These are phyloP conservation scores for Capsicum baccatum DNA, from an alignment of 257 asterid species.

Conservation along the genomic window DNA sequence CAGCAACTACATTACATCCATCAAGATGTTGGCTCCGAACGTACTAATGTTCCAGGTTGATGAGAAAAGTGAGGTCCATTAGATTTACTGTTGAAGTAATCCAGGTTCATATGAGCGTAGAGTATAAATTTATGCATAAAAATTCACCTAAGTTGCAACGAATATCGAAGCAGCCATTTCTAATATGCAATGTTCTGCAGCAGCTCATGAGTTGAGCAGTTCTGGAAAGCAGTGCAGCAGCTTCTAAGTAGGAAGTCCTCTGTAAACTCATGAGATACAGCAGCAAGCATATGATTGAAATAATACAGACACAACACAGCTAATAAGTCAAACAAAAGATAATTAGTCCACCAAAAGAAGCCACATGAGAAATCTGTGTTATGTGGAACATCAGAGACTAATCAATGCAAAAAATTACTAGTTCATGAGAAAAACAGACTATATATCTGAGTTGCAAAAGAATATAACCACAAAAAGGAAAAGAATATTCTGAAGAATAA, in stretches of 20 bases:
- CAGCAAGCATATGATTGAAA: not conserved
- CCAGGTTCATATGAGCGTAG: not conserved
- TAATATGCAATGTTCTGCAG: not conserved
- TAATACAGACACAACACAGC: not conserved
- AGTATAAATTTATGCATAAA: too few species aligned
- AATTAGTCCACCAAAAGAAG: not conserved
- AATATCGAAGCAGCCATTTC: not conserved
- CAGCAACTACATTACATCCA: not conserved
- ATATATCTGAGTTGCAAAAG: conserved; percentile 8
- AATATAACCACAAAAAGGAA: conserved; percentile 13
- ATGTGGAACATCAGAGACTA: not conserved
- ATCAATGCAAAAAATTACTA: not conserved
- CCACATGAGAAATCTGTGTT: not conserved
- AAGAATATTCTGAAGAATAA: conserved; percentile 14
- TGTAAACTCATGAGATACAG: too few species aligned
- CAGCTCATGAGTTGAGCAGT: not conserved
- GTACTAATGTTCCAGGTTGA: not conserved
- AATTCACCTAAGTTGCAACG: not conserved
- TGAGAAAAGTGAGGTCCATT: not conserved
- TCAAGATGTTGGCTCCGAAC: not conserved
- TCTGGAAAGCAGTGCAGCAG: too few species aligned
- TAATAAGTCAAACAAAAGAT: not conserved
- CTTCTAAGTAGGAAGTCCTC: too few species aligned
- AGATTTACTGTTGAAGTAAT: not conserved
- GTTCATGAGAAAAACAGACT: not conserved